Evolutionary conservation across 441 rosid genomes (phyloP), one percentile per base, ranked within the genome.

Genomic region (Eruca vesicaria): DNA sequence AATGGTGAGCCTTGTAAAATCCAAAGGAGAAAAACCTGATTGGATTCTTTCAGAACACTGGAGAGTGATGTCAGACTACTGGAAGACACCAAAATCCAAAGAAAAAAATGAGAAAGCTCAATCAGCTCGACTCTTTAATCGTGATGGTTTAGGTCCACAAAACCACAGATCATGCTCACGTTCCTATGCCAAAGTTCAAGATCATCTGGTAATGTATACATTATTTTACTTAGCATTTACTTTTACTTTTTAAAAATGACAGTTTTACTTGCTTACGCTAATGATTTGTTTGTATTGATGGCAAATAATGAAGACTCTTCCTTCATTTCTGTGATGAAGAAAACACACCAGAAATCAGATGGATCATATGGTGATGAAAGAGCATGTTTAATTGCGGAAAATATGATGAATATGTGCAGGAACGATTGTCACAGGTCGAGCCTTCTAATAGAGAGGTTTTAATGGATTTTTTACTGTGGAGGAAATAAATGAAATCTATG

Each of bases 1-100:
- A 29, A 60, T 71, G 67, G 12, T 60, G n/a, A 71, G 60, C 2
- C 48, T 60, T 59, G 74, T 11, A 45, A 60, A 71, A 8, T 43
- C 60, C 0, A 31, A 41, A 3, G 15, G 6, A 5, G 2, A 60
- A 71, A 31, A 60, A 6, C 48, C 10, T 48, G 23, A 31, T 0
- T 60, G 60, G 66, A 69, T 57, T 66, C 0, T 16, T 12, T 4
- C 6, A 10, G 0, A 11, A 0, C 0, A 11, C 11, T 55, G 43
- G 43, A 4, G 0, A 69, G 2, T 2, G 1, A 58, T 69, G 66
- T 5, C 12, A 28, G 73, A 12, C 4, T 59, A 43, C 5, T 69
- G 63, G 72, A 56, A 1, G 33, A 56, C 23, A 5, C 16, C 11
- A 3, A 35, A 35, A 9, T 12, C 65, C 35, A 36, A 23, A 11